Evolutionary conservation across 495 filamentous ascomycete species (phyloP).

Genomic region (Penicillium salamii): DNA sequence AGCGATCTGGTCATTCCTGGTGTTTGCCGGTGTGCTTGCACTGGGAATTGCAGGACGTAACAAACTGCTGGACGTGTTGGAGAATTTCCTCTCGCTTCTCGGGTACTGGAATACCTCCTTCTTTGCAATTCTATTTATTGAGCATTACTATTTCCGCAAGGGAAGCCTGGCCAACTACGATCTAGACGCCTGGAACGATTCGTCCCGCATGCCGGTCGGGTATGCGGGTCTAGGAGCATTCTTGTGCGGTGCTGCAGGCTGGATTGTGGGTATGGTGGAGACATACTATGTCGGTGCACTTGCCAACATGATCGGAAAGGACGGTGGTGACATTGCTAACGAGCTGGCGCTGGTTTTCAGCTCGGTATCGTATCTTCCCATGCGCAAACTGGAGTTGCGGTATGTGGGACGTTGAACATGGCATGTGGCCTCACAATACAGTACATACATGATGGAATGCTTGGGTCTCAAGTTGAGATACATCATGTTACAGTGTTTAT

Average conservation of each 20-base stretch:
- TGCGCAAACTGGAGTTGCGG: slow-evolving; percentile 25
- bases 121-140: slow-evolving; percentile 55
- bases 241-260: slow-evolving; percentile 30
- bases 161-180: slow-evolving; percentile 42
- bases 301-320: slow-evolving; percentile 20
- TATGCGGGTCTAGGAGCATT: slow-evolving; percentile 30
- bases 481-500: too few relatives aligned
- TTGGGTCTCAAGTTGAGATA: too few relatives aligned
- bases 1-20: slow-evolving; percentile 40
- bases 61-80: slow-evolving; percentile 35
- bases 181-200: slow-evolving; percentile 34
- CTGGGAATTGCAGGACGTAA: slow-evolving; percentile 42
- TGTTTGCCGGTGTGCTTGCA: slow-evolving; percentile 36
- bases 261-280: slow-evolving; percentile 39
- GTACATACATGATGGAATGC: too few relatives aligned
- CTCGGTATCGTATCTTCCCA: slow-evolving; percentile 16
- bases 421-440: too few relatives aligned
- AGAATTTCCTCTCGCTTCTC: slow-evolving; percentile 56
- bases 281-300: slow-evolving; percentile 34
- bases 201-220: slow-evolving; percentile 29
- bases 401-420: slow-evolving; percentile 24
- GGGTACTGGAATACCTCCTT: slow-evolving; percentile 61
- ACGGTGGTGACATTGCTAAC: slow-evolving; percentile 30
- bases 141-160: slow-evolving; percentile 60
- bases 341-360: slow-evolving; percentile 28